Percentiles rank a stretch among this genome's conserved stretches.
These are phyloP conservation scores for Blepharisma stoltei DNA, from an alignment of 73 alveolate genomes.

Conservation along the genomic window DNA sequence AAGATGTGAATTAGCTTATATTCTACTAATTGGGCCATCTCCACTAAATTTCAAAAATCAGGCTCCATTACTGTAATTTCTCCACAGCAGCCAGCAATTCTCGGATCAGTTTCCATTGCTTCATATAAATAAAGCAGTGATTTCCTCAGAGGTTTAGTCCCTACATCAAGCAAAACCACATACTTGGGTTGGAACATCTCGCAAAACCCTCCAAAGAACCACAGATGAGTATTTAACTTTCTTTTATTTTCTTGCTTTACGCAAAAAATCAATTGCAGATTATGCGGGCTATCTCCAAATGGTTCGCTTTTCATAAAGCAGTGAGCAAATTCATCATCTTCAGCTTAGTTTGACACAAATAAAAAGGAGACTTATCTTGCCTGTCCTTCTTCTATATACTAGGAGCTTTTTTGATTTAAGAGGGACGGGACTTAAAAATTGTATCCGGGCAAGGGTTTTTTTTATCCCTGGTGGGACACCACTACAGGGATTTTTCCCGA, in stretches of 20 bases:
- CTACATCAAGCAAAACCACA: slow-evolving; percentile 48
- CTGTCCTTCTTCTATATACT: no score
- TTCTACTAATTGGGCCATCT: slow-evolving; percentile 26
- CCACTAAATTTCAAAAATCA: not conserved
- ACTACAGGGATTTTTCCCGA: no score
- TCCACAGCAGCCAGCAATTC: slow-evolving; percentile 34
- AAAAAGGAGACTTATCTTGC: no score
- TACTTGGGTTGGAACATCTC: slow-evolving; percentile 38
- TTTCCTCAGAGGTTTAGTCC: slow-evolving; percentile 34
- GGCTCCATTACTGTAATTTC: slow-evolving; percentile 31
- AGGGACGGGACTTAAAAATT: no score
- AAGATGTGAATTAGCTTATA: slow-evolving; percentile 16
- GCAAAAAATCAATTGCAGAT: slow-evolving; percentile 40
- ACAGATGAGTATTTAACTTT: slow-evolving; percentile 50
- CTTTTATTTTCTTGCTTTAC: slow-evolving; percentile 52
- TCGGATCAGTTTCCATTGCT: slow-evolving; percentile 12
- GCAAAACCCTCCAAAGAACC: slow-evolving; percentile 52
- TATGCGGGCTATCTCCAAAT: not conserved
- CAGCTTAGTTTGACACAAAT: not conserved
- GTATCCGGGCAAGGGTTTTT: no score
- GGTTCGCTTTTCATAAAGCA: not conserved
- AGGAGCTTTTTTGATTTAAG: no score
- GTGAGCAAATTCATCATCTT: slow-evolving; percentile 28
- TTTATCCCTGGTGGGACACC: no score
- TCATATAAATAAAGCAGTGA: slow-evolving; percentile 4